These are phyloP conservation scores for Mucor indicus DNA, from an alignment of 371 early-diverging fungal genomes.

Conservation along the genomic window DNA sequence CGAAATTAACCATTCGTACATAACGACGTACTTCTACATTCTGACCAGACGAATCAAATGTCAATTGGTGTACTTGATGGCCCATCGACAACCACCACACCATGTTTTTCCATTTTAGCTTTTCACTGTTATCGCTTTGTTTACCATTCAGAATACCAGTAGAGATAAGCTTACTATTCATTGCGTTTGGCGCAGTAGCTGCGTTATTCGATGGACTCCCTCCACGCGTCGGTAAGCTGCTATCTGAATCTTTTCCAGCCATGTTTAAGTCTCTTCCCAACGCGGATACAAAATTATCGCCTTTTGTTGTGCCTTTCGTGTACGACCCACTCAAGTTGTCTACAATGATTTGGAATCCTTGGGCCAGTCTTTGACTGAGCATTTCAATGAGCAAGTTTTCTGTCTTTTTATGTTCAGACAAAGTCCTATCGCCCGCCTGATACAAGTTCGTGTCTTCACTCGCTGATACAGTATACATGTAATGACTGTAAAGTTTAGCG, in stretches of 20 bases:
- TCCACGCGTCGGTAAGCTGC: no score
- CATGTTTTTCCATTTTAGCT: conserved; percentile 39
- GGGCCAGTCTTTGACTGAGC: conserved; percentile 86
- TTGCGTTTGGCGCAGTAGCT: conserved; percentile 4
- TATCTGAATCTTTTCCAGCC: no score
- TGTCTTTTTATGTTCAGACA: conserved; percentile 53
- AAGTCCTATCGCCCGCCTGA: conserved; percentile 44
- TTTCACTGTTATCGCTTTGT: conserved; percentile 26
- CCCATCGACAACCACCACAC: conserved; percentile 80
- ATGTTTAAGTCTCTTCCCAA: conserved; percentile 2
- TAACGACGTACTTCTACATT: conserved; percentile 90
- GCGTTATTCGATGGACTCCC: conserved; percentile 5
- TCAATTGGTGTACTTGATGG: conserved; percentile 78
- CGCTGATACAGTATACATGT: conserved; percentile 78
- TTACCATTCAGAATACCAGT: no score
- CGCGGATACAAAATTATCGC: conserved; percentile 7
- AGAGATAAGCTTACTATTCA: no score
- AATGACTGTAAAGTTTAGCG: conserved; percentile 68
- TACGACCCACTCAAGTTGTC: conserved; percentile 37
- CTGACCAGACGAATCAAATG: conserved; percentile 67
- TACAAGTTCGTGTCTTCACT: conserved; percentile 64
- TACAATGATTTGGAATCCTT: conserved; percentile 92
- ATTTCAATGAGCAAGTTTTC: conserved; percentile 80
- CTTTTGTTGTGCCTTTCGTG: conserved; percentile 7
- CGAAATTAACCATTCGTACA: conserved; percentile 65